Percentiles rank a stretch among this genome's conserved stretches.
Evolutionary conservation across 495 filamentous ascomycete genomes (phyloP).

Genomic region (Xylaria curta): DNA sequence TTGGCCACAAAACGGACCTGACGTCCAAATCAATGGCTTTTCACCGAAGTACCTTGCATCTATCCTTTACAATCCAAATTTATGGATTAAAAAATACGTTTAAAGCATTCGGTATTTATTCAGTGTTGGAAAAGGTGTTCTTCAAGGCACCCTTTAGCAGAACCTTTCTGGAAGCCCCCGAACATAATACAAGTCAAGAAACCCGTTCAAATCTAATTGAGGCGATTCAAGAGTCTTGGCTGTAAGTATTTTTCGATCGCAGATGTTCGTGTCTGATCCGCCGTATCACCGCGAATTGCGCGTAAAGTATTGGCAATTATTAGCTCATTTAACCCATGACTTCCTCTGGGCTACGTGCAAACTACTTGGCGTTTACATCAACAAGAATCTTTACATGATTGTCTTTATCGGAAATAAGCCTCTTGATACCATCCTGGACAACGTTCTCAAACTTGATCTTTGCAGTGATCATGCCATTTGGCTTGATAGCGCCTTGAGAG

Average conservation of each 20-base stretch:
- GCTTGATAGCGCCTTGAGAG: conserved; percentile 55
- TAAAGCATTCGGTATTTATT: background rate
- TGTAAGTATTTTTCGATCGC: too few species aligned
- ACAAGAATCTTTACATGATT: conserved; percentile 65
- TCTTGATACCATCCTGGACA: conserved; percentile 63
- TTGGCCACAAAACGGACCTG: background rate
- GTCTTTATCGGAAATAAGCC: conserved; percentile 61
- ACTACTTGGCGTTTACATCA: conserved; percentile 31
- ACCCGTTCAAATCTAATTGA: too few species aligned
- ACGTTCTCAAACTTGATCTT: conserved; percentile 61
- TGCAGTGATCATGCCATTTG: conserved; percentile 64
- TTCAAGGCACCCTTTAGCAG: background rate
- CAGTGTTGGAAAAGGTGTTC: background rate
- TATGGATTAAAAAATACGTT: background rate
- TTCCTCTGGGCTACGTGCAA: background rate
- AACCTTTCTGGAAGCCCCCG: too few species aligned
- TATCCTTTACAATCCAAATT: too few species aligned
- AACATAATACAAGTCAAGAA: too few species aligned
- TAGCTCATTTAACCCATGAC: background rate
- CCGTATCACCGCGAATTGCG: background rate
- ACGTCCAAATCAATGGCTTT: background rate
- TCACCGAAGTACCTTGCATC: too few species aligned
- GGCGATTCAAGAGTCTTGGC: too few species aligned
- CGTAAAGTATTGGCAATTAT: background rate
- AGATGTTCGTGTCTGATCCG: too few species aligned